Conservation (phyloP, 768 basidiomycete species). For the Boletellus ananas region DNA sequence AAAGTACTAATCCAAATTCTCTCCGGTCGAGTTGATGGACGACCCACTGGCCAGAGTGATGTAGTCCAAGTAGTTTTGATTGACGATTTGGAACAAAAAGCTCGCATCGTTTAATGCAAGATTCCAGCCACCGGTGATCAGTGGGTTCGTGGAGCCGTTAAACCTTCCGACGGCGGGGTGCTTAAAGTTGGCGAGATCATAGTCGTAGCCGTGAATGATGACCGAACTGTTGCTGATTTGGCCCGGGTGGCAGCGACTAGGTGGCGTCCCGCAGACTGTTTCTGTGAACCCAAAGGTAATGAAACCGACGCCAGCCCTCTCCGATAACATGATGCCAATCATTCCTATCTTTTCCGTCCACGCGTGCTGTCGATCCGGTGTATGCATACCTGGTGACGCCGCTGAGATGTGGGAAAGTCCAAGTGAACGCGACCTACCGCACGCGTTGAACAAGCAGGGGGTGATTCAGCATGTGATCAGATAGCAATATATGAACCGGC, state of each 20-base stretch:
- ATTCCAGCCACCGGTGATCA: constrained; percentile 71
- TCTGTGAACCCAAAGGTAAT: constrained; percentile 98
- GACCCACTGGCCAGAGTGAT: constrained; percentile 71
- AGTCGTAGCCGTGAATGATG: constrained; percentile 92
- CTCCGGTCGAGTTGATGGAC: constrained; percentile 61
- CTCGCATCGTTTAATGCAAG: constrained; percentile 86
- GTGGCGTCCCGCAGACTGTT: constrained; percentile 84
- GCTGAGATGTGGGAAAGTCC: constrained; percentile 6
- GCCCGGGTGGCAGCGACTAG: constrained; percentile 79
- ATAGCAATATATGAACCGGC: constrained; percentile 95
- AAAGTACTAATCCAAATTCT: constrained; percentile 88
- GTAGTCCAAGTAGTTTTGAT: constrained; percentile 73
- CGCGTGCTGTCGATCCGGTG: constrained; percentile 90
- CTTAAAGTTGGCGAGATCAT: constrained; percentile 83
- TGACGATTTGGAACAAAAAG: constrained; percentile 93
- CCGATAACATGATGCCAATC: constrained; percentile 66
- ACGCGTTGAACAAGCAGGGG: constrained; percentile 64
- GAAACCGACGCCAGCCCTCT: constrained; percentile 96
- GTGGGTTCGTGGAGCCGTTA: constrained; percentile 78
- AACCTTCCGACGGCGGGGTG: constrained; percentile 75
- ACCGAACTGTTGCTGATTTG: constrained; percentile 73
- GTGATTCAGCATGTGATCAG: constrained; percentile 84
- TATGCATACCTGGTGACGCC: constrained; percentile 63
- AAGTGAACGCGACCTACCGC: constrained; percentile 53
- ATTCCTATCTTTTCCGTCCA: constrained; percentile 99